phyloP scores from a whole-genome alignment of 441 rosid species.

The Populus trichocarpa region DNA sequence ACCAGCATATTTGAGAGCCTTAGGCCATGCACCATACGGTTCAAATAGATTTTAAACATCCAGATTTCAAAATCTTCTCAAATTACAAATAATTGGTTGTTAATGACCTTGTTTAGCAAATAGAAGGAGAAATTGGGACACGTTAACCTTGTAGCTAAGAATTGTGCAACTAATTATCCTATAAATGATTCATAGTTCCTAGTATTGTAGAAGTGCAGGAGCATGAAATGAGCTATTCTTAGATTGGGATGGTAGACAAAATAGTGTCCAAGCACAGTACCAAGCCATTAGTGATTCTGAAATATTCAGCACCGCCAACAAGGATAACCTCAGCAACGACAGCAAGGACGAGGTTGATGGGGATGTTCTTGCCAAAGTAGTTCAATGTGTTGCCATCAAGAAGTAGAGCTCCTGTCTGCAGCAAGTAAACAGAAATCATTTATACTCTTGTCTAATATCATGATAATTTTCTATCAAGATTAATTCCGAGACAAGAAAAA shows the following conservation, averaged over 20 bases:
- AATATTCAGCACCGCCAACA: slow-evolving; percentile 94
- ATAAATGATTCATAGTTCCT: not conserved
- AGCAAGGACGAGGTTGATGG: slow-evolving; percentile 79
- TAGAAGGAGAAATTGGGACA: not conserved
- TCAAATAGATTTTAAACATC: not conserved
- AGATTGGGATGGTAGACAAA: not conserved
- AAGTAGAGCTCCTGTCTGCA: slow-evolving; percentile 92
- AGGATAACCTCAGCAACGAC: slow-evolving; percentile 83
- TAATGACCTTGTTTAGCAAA: not conserved
- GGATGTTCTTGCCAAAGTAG: slow-evolving; percentile 89
- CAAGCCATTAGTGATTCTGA: slow-evolving; percentile 88
- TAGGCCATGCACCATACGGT: not conserved
- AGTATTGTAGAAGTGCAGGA: not conserved
- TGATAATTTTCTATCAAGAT: not conserved
- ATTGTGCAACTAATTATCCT: not conserved
- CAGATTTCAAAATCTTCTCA: not conserved
- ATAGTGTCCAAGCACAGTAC: slow-evolving; percentile 28
- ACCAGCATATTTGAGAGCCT: not conserved
- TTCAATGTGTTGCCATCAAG: slow-evolving; percentile 93
- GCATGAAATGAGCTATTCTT: not conserved
- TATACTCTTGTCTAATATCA: not conserved
- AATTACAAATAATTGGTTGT: not conserved
- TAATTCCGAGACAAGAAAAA: not conserved
- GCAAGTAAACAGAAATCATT: not conserved
- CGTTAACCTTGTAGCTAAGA: not conserved